phyloP scores from a whole-genome alignment of 495 filamentous ascomycete species.

The Evernia prunastri region DNA sequence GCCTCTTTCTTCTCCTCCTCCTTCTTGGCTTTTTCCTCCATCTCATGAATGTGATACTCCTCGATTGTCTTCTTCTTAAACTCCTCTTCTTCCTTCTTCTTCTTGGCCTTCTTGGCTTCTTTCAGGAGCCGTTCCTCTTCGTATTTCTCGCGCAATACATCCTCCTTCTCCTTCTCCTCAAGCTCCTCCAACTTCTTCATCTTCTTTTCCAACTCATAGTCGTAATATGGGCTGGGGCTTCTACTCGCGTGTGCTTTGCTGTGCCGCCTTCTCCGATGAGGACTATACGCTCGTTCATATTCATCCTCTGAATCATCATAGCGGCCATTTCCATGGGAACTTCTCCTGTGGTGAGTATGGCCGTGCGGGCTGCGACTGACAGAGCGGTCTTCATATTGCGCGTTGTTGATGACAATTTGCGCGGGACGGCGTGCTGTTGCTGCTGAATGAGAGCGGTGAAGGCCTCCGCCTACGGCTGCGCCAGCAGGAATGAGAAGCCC shows the following conservation, averaged over 20 bases:
- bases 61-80: conserved; percentile 20
- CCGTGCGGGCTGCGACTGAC: conserved; percentile 18
- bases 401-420: conserved; percentile 26
- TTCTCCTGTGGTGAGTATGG: conserved; percentile 5
- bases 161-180: conserved; percentile 21
- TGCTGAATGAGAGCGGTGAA: conserved; percentile 21
- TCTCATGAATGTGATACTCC: conserved; percentile 21
- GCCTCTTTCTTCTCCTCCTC: conserved; percentile 25
- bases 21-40: conserved; percentile 24
- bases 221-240: conserved; percentile 21
- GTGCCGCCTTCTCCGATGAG: conserved; percentile 8
- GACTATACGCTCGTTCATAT: conserved; percentile 15
- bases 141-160: conserved; percentile 12
- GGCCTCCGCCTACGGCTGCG: conserved; percentile 5
- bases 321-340: conserved; percentile 5
- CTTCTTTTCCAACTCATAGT: conserved; percentile 19
- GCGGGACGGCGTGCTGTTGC: conserved; percentile 21
- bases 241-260: conserved; percentile 7
- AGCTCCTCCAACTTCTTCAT: conserved; percentile 25
- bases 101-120: conserved; percentile 24
- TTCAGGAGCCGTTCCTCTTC: conserved; percentile 21
- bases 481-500: conserved; percentile 25
- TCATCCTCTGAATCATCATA: conserved; percentile 21
- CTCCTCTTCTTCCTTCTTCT: conserved; percentile 24
- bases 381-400: conserved; percentile 20